Percentiles rank a stretch among this genome's conserved stretches.
These are phyloP conservation scores for Ogataea nakhonphanomensis DNA, from an alignment of 805 yeast species.

Conservation along the genomic window DNA sequence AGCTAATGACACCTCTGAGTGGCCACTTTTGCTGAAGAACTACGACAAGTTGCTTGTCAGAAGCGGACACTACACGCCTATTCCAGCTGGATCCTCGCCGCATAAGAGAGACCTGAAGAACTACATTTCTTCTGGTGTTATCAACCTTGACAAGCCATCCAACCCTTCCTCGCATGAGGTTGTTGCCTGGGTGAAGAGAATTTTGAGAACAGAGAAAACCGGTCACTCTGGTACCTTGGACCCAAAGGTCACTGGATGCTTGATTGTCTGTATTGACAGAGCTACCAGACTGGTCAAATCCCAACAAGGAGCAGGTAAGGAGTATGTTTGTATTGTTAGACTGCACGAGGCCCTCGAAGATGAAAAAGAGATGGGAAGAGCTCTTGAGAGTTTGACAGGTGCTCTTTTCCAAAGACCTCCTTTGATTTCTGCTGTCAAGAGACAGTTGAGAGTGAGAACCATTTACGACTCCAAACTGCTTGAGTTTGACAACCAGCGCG, in stretches of 20 bases:
- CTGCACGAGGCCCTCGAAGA: slow-evolving; percentile 90
- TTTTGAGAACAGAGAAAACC: slow-evolving; percentile 91
- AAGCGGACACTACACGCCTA: slow-evolving; percentile 96
- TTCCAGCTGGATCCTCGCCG: slow-evolving; percentile 93
- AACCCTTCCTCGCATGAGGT: slow-evolving; percentile 99
- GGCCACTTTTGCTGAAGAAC: slow-evolving; percentile 94
- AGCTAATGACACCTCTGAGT: slow-evolving; percentile 81
- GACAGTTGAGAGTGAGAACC: slow-evolving; percentile 97
- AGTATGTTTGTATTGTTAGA: slow-evolving; percentile 96
- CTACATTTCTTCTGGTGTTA: slow-evolving; percentile 91
- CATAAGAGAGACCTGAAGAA: slow-evolving; percentile 88
- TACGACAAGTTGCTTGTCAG: slow-evolving; percentile 92
- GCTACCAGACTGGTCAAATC: slow-evolving; percentile 98
- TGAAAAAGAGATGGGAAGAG: slow-evolving; percentile 79
- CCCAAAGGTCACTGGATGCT: slow-evolving; percentile 95
- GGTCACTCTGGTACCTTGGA: slow-evolving; percentile 99
- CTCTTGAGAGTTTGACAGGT: slow-evolving; percentile 93
- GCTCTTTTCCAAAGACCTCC: slow-evolving; percentile 99
- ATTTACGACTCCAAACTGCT: slow-evolving; percentile 93
- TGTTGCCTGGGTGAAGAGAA: slow-evolving; percentile 98
- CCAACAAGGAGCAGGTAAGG: slow-evolving; percentile 99
- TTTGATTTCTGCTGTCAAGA: slow-evolving; percentile 95
- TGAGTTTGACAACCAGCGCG: slow-evolving; percentile 96
- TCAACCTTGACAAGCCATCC: slow-evolving; percentile 95
- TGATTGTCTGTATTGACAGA: slow-evolving; percentile 96